Base-by-base conservation (phyloP, 495 filamentous ascomycete species). In the Annulohypoxylon moriforme region DNA sequence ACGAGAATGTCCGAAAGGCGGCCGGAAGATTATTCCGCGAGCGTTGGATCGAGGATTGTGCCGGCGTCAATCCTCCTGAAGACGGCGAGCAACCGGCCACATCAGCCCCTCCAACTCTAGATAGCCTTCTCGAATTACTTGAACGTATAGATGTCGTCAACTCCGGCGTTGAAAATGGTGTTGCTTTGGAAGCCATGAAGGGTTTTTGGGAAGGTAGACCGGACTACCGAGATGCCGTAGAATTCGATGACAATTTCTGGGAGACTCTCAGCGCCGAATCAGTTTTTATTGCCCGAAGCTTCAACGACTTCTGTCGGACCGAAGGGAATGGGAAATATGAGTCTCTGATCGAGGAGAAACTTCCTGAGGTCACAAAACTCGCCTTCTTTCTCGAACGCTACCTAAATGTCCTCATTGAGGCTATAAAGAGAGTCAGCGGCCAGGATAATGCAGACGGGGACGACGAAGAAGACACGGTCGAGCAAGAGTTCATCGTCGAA, bases 21-120 rank as follows among this genome's bases (percentile, higher is more conserved):
- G 93, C 96, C 1, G 91, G 89, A 10, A 90, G 93, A 49, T 83
- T 98, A 46, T 99, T 98, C 81, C 91, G 91, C 65, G 94, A 97
- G 78, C 88, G 93, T 4, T 99, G 96, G 96, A 92, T 99, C 61
- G 94, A 98, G 75, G 93, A 98, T 77, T 96, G 93, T 75, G 94
- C 92, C 4, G 90, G 91, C 3, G 88, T 87, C 38, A 80, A 84
- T 11, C 82, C 82, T 5, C 78, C 81, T 4, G 82, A 84, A 13
- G 83, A 81, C 0, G 77, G 78, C 42, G 75, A 79, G 52, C 85
- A 88, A 63, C 76, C 80, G 0, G 80, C 80, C 4, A 86, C 86
- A 50, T 77, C 89, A 0, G 84, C 87, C 9, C 78, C 84, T 5
- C 93, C 93, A 1, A 93, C 83, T 67, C 84, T 92, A 29, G 89